Conservation (phyloP, 164 flowering plant genomes). For the Stephania japonica region DNA sequence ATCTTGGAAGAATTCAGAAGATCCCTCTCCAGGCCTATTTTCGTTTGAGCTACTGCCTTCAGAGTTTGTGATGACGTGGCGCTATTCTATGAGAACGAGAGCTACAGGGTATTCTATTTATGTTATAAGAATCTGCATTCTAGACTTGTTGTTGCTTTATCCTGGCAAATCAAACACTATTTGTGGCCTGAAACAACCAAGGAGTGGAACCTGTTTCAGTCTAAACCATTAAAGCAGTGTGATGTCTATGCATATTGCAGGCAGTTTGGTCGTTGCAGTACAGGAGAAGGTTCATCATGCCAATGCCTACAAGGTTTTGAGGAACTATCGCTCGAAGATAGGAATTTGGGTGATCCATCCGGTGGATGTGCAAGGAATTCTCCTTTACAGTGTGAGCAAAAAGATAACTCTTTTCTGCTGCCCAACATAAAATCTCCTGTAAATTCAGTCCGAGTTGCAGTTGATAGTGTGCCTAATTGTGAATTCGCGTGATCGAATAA, state of each 20-base stretch:
- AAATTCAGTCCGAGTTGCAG: neutral
- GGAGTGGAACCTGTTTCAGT: slow-evolving; percentile 17
- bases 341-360: slow-evolving; percentile 6
- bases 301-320: slow-evolving; percentile 24
- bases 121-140: slow-evolving; percentile 5
- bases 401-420: neutral
- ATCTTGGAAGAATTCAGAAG: slow-evolving; percentile 75
- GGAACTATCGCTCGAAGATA: slow-evolving; percentile 10
- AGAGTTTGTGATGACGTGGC: slow-evolving; percentile 8
- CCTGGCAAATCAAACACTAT: slow-evolving; percentile 14
- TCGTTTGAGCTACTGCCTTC: slow-evolving; percentile 53
- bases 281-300: neutral
- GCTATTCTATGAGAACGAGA: slow-evolving; percentile 14
- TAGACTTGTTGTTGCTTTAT: slow-evolving; percentile 11
- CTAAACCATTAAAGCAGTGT: slow-evolving; percentile 20
- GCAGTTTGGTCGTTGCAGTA: slow-evolving; percentile 16
- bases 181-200: slow-evolving; percentile 12
- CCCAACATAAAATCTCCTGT: slow-evolving; percentile 11
- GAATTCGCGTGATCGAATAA: slow-evolving; percentile 16
- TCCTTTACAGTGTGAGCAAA: neutral
- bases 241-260: slow-evolving; percentile 21
- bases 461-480: slow-evolving; percentile 5
- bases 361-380: too few relatives aligned
- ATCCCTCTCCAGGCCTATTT: too few relatives aligned
- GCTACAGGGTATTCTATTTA: slow-evolving; percentile 12